A percentile compares a stretch with the other conserved stretches of the same genome.
phyloP scores from a whole-genome alignment of 1,284 basidiomycete species.

The Heterobasidion irregulare region DNA sequence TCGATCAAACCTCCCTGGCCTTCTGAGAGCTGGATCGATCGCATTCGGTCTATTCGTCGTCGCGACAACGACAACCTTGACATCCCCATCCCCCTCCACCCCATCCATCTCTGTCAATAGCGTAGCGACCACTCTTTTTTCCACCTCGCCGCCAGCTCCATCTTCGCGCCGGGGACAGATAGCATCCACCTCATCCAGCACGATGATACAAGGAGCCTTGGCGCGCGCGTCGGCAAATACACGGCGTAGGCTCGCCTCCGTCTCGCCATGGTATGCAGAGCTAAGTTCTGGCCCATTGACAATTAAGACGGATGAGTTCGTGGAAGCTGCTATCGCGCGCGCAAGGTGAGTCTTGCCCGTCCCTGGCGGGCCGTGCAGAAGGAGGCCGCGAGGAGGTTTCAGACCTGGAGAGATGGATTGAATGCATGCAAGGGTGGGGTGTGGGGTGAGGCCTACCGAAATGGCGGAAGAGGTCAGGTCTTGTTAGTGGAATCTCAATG shows the following conservation, averaged over 20 bases:
- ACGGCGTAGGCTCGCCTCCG: conserved; percentile 83
- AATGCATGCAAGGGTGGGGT: background rate
- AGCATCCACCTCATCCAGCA: conserved; percentile 96
- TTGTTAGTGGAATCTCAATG: conserved; percentile 89
- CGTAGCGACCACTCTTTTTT: conserved; percentile 93
- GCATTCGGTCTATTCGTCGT: conserved; percentile 97
- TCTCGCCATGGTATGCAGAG: conserved; percentile 95
- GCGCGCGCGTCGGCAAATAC: conserved; percentile 83
- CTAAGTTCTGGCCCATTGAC: conserved; percentile 95
- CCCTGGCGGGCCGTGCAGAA: conserved; percentile 89
- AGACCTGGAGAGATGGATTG: conserved; percentile 40
- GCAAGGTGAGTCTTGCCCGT: conserved; percentile 94
- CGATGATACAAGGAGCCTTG: conserved; percentile 85
- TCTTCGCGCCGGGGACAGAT: conserved; percentile 88
- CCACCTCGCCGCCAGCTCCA: conserved; percentile 85
- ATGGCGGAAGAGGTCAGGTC: conserved; percentile 83
- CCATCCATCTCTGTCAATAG: conserved; percentile 94
- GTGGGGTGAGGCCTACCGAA: conserved; percentile 49
- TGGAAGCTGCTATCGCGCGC: conserved; percentile 79
- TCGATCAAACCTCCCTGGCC: conserved; percentile 93
- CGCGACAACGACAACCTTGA: conserved; percentile 86
- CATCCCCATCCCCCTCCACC: conserved; percentile 56
- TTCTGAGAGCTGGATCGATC: conserved; percentile 90
- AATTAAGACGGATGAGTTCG: conserved; percentile 73
- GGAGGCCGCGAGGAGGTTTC: conserved; percentile 84